A percentile compares a stretch with the other conserved stretches of the same genome.
Evolutionary conservation across 768 basidiomycete genomes (phyloP).

Genomic region (Termitomyces titanicus): DNA sequence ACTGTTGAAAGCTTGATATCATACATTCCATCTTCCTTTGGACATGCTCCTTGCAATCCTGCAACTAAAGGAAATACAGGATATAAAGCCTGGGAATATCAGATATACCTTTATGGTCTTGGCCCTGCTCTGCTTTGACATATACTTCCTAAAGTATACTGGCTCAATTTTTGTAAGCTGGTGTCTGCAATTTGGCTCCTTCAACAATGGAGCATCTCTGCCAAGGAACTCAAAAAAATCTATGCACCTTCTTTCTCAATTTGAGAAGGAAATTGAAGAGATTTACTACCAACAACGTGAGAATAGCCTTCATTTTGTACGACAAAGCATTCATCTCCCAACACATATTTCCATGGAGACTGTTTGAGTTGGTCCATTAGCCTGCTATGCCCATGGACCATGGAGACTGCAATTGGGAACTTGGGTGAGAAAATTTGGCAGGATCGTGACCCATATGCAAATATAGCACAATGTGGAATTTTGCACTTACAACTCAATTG

Average conservation of each 20-base stretch:
- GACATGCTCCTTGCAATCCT: not conserved
- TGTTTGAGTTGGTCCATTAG: not conserved
- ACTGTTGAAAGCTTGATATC: not conserved
- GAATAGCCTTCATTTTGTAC: not conserved
- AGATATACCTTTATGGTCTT: no score
- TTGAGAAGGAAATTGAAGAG: not conserved
- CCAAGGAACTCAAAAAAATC: not conserved
- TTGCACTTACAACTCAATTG: constrained; percentile 20
- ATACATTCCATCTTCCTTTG: not conserved
- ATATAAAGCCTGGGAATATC: no score
- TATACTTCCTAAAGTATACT: not conserved
- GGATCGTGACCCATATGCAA: no score
- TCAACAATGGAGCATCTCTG: not conserved
- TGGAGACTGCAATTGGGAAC: no score
- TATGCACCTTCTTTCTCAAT: not conserved
- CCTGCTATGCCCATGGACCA: not conserved
- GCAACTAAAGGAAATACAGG: no score
- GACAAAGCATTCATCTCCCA: no score
- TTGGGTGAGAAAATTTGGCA: no score
- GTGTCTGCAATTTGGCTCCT: not conserved
- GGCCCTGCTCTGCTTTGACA: not conserved
- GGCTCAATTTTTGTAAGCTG: constrained; percentile 2
- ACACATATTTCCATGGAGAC: not conserved
- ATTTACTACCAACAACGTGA: no score
- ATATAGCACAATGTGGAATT: constrained; percentile 8